Percentiles rank a stretch among this genome's conserved stretches.
These are phyloP conservation scores for Talaromyces sp. DNA, from an alignment of 2,329 filamentous ascomycete species.

Conservation along the genomic window DNA sequence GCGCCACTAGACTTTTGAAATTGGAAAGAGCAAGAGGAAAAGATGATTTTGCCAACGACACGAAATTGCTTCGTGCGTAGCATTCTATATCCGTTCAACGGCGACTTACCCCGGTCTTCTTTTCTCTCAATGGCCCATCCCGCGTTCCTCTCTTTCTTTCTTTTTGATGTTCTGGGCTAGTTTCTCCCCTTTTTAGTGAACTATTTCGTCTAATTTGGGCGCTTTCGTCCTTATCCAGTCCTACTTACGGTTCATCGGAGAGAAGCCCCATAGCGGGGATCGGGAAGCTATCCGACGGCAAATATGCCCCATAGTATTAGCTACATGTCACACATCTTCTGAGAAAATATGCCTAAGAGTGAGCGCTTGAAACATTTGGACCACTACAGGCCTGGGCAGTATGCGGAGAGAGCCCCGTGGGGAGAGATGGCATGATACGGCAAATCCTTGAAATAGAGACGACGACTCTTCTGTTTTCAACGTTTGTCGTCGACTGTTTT, in stretches of 20 bases:
- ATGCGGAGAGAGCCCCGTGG: neutral
- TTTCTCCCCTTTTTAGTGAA: neutral
- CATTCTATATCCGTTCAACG: neutral
- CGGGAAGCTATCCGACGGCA: neutral
- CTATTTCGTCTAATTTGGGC: neutral
- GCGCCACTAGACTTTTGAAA: neutral
- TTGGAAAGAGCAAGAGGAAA: neutral
- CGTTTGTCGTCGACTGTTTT: neutral
- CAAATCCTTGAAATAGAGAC: neutral
- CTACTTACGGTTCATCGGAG: neutral
- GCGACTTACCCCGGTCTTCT: neutral
- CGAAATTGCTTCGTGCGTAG: too few relatives aligned
- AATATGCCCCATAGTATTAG: neutral
- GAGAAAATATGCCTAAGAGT: neutral
- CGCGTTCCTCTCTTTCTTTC: neutral
- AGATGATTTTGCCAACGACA: neutral
- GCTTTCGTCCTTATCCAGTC: neutral
- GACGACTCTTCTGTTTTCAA: neutral
- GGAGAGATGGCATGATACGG: neutral
- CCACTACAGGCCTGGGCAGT: neutral
- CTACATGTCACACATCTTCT: neutral
- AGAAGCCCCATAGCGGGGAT: neutral
- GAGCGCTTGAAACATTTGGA: neutral
- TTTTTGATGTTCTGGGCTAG: neutral
- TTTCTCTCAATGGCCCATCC: neutral